Conservation (phyloP, 495 filamentous ascomycete genomes). For the Hypoxylon subgilvum region DNA sequence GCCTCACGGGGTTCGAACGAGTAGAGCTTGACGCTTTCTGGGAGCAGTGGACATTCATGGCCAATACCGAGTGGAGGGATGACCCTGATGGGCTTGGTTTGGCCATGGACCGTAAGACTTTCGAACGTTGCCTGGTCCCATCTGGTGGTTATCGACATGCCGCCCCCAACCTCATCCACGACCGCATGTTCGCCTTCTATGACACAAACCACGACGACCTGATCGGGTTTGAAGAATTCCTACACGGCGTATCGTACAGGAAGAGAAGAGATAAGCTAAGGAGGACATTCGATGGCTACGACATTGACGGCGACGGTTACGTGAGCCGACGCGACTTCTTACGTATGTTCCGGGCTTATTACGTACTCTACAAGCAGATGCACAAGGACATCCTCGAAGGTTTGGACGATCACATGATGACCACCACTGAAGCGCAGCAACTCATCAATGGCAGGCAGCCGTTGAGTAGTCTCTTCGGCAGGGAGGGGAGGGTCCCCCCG, state of each 20-base stretch:
- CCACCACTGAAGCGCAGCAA: constrained; percentile 71
- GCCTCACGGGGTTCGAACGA: constrained; percentile 77
- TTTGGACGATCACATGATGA: constrained; percentile 79
- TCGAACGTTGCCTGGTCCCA: constrained; percentile 87
- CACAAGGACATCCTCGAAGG: constrained; percentile 82
- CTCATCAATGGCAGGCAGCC: constrained; percentile 78
- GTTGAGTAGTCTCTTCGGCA: constrained; percentile 73
- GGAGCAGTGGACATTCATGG: constrained; percentile 94
- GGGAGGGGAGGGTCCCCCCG: constrained; percentile 64
- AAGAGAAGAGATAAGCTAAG: constrained; percentile 76
- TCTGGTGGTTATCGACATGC: constrained; percentile 75
- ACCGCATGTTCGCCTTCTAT: constrained; percentile 96
- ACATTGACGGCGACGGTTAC: constrained; percentile 88
- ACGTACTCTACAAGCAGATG: constrained; percentile 82
- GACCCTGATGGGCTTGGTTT: constrained; percentile 78
- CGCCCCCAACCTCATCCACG: constrained; percentile 86
- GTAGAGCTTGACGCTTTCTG: constrained; percentile 89
- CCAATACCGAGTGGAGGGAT: constrained; percentile 80
- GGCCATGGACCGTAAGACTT: constrained; percentile 89
- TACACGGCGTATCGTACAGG: constrained; percentile 80
- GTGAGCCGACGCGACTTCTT: constrained; percentile 89
- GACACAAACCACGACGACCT: constrained; percentile 85
- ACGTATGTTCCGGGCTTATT: constrained; percentile 88
- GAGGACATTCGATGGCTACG: constrained; percentile 86
- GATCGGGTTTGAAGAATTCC: constrained; percentile 93